Conservation (phyloP, 78 protist species). For the Dictyostelium discoideum region dicty_2.7 NC_007089.4:1959501-1960000, state of each 20-base stretch:
- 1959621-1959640: conserved; percentile 79
- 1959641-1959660: conserved; percentile 30
- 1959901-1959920: conserved; percentile 81
- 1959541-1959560: neutral
- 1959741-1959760: neutral
- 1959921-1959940: conserved; percentile 97
- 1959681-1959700: conserved; percentile 5
- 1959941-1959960: conserved; percentile 90
- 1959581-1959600: neutral
- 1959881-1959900: conserved; percentile 69
- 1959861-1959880: conserved; percentile 8
- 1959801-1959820: conserved; percentile 26
- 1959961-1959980: conserved; percentile 93
- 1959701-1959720: neutral
- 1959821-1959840: conserved; percentile 48
- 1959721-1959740: neutral
- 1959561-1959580: conserved; percentile 5
- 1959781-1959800: conserved; percentile 63
- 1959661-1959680: conserved; percentile 74
- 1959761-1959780: neutral
- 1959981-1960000: conserved; percentile 99
- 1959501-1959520: neutral
- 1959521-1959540: neutral
- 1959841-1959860: conserved; percentile 6
- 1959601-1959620: conserved; percentile 69